Evolutionary conservation across 2,329 filamentous ascomycete species (phyloP).

Genomic region (Eutypella sp.): DNA sequence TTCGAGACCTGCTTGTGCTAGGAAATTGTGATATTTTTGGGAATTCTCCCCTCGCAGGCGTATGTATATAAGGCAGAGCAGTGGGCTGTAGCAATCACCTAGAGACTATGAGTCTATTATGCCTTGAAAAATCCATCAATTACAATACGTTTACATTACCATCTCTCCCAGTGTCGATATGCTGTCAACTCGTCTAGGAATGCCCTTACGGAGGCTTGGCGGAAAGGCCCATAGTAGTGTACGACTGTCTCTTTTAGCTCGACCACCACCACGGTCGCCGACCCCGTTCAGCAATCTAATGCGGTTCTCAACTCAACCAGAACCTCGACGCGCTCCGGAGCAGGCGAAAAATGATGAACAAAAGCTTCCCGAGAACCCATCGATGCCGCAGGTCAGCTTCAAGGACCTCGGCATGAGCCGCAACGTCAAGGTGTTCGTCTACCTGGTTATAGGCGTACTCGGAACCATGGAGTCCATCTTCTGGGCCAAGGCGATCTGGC

Average conservation of each 20-base stretch:
- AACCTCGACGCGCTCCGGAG: background rate
- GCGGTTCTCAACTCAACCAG: background rate
- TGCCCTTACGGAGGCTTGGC: background rate
- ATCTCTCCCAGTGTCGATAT: background rate
- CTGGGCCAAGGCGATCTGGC: slow-evolving; percentile 23
- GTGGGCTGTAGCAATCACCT: too few relatives aligned
- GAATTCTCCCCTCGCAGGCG: background rate
- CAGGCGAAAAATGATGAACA: background rate
- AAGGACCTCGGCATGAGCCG: slow-evolving; percentile 24
- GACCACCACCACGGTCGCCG: background rate
- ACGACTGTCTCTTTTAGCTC: background rate
- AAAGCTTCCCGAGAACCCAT: slow-evolving; percentile 6
- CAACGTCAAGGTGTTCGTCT: slow-evolving; percentile 22
- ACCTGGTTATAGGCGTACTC: slow-evolving; percentile 22
- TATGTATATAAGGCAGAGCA: background rate
- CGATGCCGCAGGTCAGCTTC: slow-evolving; percentile 21
- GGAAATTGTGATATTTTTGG: background rate
- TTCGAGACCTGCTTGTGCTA: background rate
- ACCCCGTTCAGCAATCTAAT: background rate
- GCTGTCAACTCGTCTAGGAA: background rate
- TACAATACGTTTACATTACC: background rate
- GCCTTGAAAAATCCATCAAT: too few relatives aligned
- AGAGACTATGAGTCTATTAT: too few relatives aligned
- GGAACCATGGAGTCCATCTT: slow-evolving; percentile 30
- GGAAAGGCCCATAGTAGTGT: background rate